Base-by-base conservation (phyloP, 257 asterid genomes). In the Marsdenia floribunda region DNA sequence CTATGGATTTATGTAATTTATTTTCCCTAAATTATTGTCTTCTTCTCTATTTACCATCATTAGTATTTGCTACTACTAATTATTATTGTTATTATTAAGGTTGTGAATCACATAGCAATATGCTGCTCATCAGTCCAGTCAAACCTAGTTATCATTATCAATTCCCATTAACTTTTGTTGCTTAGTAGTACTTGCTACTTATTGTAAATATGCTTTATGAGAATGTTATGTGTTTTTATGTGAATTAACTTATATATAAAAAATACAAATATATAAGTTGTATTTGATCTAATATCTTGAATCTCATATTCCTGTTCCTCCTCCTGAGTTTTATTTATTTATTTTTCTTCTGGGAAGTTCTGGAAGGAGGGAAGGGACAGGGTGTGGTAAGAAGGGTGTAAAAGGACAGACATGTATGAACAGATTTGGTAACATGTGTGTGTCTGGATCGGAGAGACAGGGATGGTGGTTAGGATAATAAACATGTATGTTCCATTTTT, bases 401-500 rank as follows among this genome's bases (percentile, higher is more conserved):
- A 59, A 16, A 10, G 42, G 42, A 7, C 40, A 29, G 78, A 74
- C 72, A 64, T 74, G 77, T 74, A 74, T 74, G 71, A 22, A 44
- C 29, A 73, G 8, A 44, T 13, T 3, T 61, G 29, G 71, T 35
- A 58, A 59, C 46, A 61, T 29, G 67, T 75, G 14, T 65, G 40
- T 79, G 79, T 69, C 81, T 72, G 77, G 61, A 52, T 57, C 38
- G n/a, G 24, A 53, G 83, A 61, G 76, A 61, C 75, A 78, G 68
- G 44, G 71, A 22, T 13, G 54, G 73, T 19, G 21, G 74, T 65
- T 57, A 29, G 73, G 79, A 73, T 75, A 14, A 18, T 38, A 19
- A 4, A 59, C 49, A 44, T 44, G 6, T 44, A 44, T 44, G 47
- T 42, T 42, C 1, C 47, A 42, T 42, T 44, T 4, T 44, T 44